These are phyloP conservation scores for Xylariomycetidae sp. DNA, from an alignment of 2,329 filamentous ascomycete genomes.

Conservation along the genomic window DNA sequence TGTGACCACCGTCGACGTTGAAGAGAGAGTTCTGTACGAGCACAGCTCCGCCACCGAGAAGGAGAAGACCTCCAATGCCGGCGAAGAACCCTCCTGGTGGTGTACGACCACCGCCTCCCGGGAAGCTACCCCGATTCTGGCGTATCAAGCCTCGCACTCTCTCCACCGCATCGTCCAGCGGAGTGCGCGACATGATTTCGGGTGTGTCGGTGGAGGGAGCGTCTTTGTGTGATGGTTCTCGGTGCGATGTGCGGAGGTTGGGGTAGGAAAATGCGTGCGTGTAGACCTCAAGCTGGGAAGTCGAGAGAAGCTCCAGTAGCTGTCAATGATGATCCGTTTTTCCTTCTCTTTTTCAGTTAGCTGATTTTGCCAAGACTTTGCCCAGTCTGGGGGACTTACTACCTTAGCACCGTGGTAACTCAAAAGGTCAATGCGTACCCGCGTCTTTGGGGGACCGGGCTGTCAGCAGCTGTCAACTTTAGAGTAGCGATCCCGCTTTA, in stretches of 20 bases:
- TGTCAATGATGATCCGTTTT: slow-evolving; percentile 14
- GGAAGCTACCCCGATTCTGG: slow-evolving; percentile 35
- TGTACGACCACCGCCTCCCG: slow-evolving; percentile 37
- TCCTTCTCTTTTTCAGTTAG: too few relatives aligned
- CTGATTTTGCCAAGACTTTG: too few relatives aligned
- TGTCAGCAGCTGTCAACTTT: too few relatives aligned
- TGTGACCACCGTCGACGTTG: slow-evolving; percentile 95
- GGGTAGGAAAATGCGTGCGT: slow-evolving; percentile 1
- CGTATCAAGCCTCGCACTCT: slow-evolving; percentile 21
- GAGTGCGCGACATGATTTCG: slow-evolving; percentile 26
- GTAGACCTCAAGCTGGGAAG: slow-evolving; percentile 4
- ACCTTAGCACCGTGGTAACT: too few relatives aligned
- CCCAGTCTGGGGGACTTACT: too few relatives aligned
- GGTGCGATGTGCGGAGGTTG: too few relatives aligned
- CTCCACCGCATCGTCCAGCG: slow-evolving; percentile 24
- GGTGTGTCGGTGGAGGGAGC: not conserved
- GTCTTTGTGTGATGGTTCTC: too few relatives aligned
- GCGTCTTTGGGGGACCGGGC: too few relatives aligned
- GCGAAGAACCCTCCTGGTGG: slow-evolving; percentile 37
- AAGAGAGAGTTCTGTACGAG: slow-evolving; percentile 59
- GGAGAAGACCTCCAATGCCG: slow-evolving; percentile 35
- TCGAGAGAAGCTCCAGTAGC: slow-evolving; percentile 8
- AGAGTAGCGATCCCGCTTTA: too few relatives aligned
- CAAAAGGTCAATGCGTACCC: too few relatives aligned
- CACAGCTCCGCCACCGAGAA: slow-evolving; percentile 46